Conservation (phyloP, 768 basidiomycete genomes). For the Pulveroboletus sp. region DNA sequence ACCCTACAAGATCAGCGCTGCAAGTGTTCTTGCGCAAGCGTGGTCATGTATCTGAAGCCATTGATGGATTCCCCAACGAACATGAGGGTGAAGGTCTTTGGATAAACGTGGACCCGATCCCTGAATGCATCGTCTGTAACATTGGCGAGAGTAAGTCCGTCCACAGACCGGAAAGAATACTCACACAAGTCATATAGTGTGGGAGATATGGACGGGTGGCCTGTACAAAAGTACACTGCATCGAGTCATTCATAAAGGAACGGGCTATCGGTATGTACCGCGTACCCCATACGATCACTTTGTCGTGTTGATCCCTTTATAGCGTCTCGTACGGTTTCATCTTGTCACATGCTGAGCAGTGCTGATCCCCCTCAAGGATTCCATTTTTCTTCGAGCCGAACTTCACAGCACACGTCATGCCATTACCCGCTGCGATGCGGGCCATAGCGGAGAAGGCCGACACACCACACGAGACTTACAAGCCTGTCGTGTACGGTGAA, state of each 20-base stretch:
- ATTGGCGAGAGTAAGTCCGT: conserved; percentile 76
- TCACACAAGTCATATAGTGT: conserved; percentile 50
- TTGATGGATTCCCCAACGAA: conserved; percentile 42
- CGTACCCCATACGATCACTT: not conserved
- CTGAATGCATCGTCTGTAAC: conserved; percentile 83
- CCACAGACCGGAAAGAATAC: not conserved
- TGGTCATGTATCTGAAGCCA: conserved; percentile 26
- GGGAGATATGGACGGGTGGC: conserved; percentile 89
- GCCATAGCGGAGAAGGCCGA: conserved; percentile 17
- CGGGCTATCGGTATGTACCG: conserved; percentile 52
- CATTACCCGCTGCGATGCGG: conserved; percentile 57
- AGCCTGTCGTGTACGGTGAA: conserved; percentile 68
- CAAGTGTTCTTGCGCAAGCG: conserved; percentile 68
- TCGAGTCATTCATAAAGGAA: conserved; percentile 72
- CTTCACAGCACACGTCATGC: conserved; percentile 64
- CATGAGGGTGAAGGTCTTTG: conserved; percentile 59
- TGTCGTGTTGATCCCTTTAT: conserved; percentile 9
- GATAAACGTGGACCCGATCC: conserved; percentile 82
- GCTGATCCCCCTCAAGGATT: conserved; percentile 43
- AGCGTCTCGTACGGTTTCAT: conserved; percentile 64
- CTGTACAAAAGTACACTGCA: conserved; percentile 88
- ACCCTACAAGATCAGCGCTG: conserved; percentile 72
- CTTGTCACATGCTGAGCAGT: not conserved
- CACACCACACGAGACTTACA: conserved; percentile 30
- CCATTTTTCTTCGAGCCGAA: conserved; percentile 96